Evolutionary conservation across 352 stramenopile species (phyloP), one percentile per base, ranked within the genome.

Genomic region (Phytophthora aleatoria): DNA sequence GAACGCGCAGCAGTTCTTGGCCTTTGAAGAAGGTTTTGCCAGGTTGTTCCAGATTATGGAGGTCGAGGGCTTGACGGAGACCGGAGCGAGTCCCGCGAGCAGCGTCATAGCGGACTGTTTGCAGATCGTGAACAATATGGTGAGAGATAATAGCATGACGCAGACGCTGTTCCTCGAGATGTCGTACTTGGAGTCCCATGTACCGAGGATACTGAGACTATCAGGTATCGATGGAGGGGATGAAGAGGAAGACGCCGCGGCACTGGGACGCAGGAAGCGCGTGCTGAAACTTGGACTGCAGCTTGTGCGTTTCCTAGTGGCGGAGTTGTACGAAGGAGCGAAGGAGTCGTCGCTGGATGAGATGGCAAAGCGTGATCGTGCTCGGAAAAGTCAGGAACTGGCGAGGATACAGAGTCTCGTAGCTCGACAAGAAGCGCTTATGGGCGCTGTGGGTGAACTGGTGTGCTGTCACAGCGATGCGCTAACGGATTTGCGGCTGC

Each of bases 11-110:
- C 85, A 92, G 44, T 94, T 94, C 58, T 53, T 94, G 15, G 85
- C 83, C 1, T 94, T 90, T 67, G 85, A 92, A 70, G 85, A 94
- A 42, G 85, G 85, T 1, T 94, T 94, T 66, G 57, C 64, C 8
- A 78, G 81, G 26, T 65, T 94, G 28, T 94, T 94, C 52, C 69
- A 83, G 55, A 94, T 94, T 56, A 87, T 94, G 68, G 80, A 91
- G 28, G 64, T 60, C 2, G 85, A 94, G 61, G 83, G 78, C 7
- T 63, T 88, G n/a, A 51, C 50, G 11, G 71, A 89, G 27, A 67
- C 43, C 5, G 64, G 55, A 33, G 20, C 43, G 10, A 58, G 67
- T 43, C 45, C 57, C 11, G 69, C 77, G 5, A 87, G 70, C 33
- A 81, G 53, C 15, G 85, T 94, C 11, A 65, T 89, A 16, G 79